Base-by-base conservation (phyloP, 192 early-diverging fungal genomes). In the Kickxella alabastrina region DNA sequence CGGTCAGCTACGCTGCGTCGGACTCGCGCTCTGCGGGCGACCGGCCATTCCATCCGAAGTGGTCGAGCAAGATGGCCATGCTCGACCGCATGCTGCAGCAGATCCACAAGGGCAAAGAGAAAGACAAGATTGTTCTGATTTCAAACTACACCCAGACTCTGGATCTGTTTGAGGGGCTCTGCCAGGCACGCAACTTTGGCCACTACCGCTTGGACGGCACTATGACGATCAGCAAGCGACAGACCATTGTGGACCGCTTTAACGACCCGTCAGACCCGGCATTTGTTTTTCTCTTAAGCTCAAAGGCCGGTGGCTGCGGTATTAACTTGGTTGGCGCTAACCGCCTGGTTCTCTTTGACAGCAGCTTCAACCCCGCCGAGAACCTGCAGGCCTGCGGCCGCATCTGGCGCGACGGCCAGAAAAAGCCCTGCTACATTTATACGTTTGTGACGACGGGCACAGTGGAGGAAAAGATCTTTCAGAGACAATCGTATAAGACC, bases 401-500 rank as follows among this genome's bases (percentile, higher is more conserved):
- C 43, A 86, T 94, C 14, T 94, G 92, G 92, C 80, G 92, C 54
- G 91, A 88, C 68, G 86, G 85, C 1, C 87, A 91, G 65, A 80
- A 80, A 49, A 89, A 91, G 46, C 77, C 78, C 45, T 96, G 96
- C 62, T 99, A 83, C 53, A 91, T 99, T n/a, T 99, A 99, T 70
- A 85, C 95, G 8, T 91, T 99, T 43, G 94, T 95, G 49, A 88
- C 87, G 0, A 93, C 95, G n/a, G 97, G 97, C 3, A 92, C 95
- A 0, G 94, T 99, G 15, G 97, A 99, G 63, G 97, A 99, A 54
- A 99, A 99, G 65, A 96, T 99, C 27, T 99, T 99, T 64, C 97
- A 99, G 68, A 75, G 97, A 51, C 89, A 87, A 66, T 83, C 82
- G 2, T 85, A 85, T 57, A 91, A 91, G 52, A 85, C 88, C 35